These are phyloP conservation scores for Lumnitzera racemosa DNA, from an alignment of 345 rosid species.

Conservation along the genomic window DNA sequence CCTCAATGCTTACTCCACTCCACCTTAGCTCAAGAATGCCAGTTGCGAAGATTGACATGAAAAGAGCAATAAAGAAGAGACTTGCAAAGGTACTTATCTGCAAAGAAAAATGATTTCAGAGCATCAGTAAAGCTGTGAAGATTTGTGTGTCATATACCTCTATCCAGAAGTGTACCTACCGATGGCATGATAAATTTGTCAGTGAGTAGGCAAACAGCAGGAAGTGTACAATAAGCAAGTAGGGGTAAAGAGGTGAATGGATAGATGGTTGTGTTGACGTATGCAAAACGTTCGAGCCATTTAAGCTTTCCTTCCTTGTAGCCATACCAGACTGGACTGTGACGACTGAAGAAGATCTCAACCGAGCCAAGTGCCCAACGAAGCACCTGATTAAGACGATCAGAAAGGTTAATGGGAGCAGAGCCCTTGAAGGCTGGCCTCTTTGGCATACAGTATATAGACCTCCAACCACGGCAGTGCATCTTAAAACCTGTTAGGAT, in stretches of 20 bases:
- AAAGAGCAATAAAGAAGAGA: constrained; percentile 80
- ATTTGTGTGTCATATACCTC: not conserved
- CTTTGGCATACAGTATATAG: constrained; percentile 95
- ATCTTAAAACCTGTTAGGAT: constrained; percentile 96
- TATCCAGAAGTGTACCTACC: constrained; percentile 25
- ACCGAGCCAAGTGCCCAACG: constrained; percentile 99
- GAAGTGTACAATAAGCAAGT: constrained; percentile 85
- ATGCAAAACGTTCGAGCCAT: constrained; percentile 92
- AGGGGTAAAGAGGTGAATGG: constrained; percentile 94
- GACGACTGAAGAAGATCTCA: constrained; percentile 95
- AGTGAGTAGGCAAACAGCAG: constrained; percentile 88
- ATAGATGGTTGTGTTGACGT: constrained; percentile 85
- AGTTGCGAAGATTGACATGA: constrained; percentile 70
- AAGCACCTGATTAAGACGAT: constrained; percentile 93
- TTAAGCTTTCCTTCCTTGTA: constrained; percentile 87
- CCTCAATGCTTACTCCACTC: constrained; percentile 98
- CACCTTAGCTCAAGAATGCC: constrained; percentile 88
- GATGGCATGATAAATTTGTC: constrained; percentile 98
- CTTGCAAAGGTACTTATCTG: constrained; percentile 96
- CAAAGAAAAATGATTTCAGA: constrained; percentile 7
- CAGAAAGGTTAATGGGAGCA: constrained; percentile 91
- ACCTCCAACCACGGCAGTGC: constrained; percentile 99
- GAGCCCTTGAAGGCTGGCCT: constrained; percentile 92
- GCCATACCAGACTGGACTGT: constrained; percentile 84
- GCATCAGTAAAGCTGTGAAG: not conserved